Evolutionary conservation across 306 rosid genomes (phyloP).

Genomic region (Notholithocarpus densiflorus): DNA sequence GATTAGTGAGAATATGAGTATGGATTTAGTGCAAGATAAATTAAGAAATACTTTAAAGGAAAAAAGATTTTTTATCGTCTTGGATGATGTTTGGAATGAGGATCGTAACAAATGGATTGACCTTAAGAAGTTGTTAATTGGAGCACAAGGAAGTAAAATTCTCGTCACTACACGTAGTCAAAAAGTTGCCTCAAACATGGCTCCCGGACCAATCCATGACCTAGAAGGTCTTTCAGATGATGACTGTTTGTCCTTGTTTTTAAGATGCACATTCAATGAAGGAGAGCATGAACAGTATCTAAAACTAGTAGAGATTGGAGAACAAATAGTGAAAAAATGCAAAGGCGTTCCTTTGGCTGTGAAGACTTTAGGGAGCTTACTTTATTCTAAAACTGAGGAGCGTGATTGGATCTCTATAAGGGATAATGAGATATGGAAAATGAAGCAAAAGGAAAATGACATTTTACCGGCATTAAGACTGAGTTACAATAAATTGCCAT

Average conservation of each 20-base stretch:
- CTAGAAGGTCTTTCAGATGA: slow-evolving; percentile 20
- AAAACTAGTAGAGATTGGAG: slow-evolving; percentile 17
- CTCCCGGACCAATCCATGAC: slow-evolving; percentile 1
- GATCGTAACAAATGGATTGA: slow-evolving; percentile 23
- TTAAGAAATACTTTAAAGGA: background rate
- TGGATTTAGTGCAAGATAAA: background rate
- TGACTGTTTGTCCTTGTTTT: slow-evolving; percentile 38
- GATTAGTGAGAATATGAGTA: background rate
- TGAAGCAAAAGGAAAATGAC: background rate
- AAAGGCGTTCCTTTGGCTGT: slow-evolving; percentile 25
- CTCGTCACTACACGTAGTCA: slow-evolving; percentile 35
- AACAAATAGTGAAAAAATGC: slow-evolving; percentile 24
- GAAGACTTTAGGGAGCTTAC: slow-evolving; percentile 26
- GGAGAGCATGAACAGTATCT: background rate
- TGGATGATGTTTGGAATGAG: slow-evolving; percentile 50
- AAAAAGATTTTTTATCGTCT: slow-evolving; percentile 28
- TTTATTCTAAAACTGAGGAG: slow-evolving; percentile 10
- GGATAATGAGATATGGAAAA: background rate
- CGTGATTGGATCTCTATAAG: slow-evolving; percentile 16
- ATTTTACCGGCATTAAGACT: slow-evolving; percentile 18
- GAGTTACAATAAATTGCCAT: slow-evolving; percentile 15
- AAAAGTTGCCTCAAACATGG: slow-evolving; percentile 24
- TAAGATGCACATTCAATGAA: slow-evolving; percentile 23
- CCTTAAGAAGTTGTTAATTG: slow-evolving; percentile 21
- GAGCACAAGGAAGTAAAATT: slow-evolving; percentile 34